These are phyloP conservation scores for Talaromyces sp. DNA, from an alignment of 2,329 filamentous ascomycete species.

Conservation along the genomic window DNA sequence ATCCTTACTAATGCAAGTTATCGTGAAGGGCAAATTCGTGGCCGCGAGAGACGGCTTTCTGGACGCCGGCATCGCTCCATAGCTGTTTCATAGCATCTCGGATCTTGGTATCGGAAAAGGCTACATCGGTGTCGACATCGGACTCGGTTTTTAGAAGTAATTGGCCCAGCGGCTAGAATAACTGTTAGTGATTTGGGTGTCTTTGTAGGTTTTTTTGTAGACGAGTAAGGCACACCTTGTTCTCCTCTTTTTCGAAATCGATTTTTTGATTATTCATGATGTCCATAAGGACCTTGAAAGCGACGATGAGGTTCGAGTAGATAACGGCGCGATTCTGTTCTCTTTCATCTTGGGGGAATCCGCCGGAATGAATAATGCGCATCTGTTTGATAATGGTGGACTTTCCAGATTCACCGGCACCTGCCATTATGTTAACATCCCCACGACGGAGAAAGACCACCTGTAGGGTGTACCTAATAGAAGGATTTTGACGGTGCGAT, in stretches of 20 bases:
- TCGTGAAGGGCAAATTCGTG: slow-evolving; percentile 97
- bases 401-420: slow-evolving; percentile 91
- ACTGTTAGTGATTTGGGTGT: slow-evolving; percentile 10
- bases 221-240: slow-evolving; percentile 55
- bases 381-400: slow-evolving; percentile 98
- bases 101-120: slow-evolving; percentile 59
- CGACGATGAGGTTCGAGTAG: slow-evolving; percentile 89
- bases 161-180: slow-evolving; percentile 65
- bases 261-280: slow-evolving; percentile 85
- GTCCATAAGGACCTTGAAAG: slow-evolving; percentile 82
- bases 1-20: slow-evolving; percentile 80
- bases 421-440: slow-evolving; percentile 40
- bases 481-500: slow-evolving; percentile 87
- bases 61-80: slow-evolving; percentile 80
- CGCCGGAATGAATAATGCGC: slow-evolving; percentile 93
- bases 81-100: slow-evolving; percentile 73
- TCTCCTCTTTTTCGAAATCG: slow-evolving; percentile 70
- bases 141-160: slow-evolving; percentile 67
- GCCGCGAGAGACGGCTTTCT: slow-evolving; percentile 81
- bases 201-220: not conserved
- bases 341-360: slow-evolving; percentile 83
- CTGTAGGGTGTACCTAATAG: slow-evolving; percentile 65
- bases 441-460: not conserved
- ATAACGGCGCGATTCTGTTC: slow-evolving; percentile 93
- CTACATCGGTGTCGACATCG: slow-evolving; percentile 77